These are phyloP conservation scores for Amanita rimosa DNA, from an alignment of 768 basidiomycete genomes.

Conservation along the genomic window DNA sequence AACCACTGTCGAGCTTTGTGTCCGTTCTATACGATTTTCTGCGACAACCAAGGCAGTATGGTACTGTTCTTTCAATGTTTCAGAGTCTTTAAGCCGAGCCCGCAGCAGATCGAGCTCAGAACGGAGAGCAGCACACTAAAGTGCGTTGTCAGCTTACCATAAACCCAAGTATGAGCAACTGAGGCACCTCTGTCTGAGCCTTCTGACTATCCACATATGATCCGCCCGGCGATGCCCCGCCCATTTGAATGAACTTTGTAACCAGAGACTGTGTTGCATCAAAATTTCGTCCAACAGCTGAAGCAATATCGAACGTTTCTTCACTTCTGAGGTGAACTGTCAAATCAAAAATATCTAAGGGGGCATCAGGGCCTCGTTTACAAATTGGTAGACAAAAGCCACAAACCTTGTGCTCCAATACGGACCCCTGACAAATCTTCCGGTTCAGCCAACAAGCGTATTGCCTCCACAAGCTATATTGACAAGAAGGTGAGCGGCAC, in stretches of 20 bases:
- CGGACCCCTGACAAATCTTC: slow-evolving; percentile 35
- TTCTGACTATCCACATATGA: slow-evolving; percentile 37
- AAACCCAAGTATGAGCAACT: not conserved
- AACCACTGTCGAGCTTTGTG: slow-evolving; percentile 41
- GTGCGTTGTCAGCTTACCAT: slow-evolving; percentile 8
- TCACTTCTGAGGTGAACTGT: slow-evolving; percentile 28
- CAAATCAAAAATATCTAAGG: slow-evolving; percentile 36
- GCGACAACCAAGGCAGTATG: slow-evolving; percentile 39
- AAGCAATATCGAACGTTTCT: slow-evolving; percentile 23
- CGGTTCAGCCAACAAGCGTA: slow-evolving; percentile 44
- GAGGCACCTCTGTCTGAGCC: slow-evolving; percentile 45
- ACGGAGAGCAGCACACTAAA: slow-evolving; percentile 44
- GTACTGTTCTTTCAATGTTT: slow-evolving; percentile 36
- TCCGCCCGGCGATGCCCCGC: slow-evolving; percentile 25
- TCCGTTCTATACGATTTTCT: slow-evolving; percentile 53
- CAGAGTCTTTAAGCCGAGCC: slow-evolving; percentile 36
- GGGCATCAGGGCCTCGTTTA: slow-evolving; percentile 1
- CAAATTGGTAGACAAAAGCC: slow-evolving; percentile 3
- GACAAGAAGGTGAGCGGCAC: slow-evolving; percentile 1
- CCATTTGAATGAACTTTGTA: slow-evolving; percentile 40
- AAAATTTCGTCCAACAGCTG: slow-evolving; percentile 42
- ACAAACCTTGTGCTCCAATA: slow-evolving; percentile 30
- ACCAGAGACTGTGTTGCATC: slow-evolving; percentile 51
- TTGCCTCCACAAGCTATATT: slow-evolving; percentile 51
- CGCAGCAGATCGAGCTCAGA: slow-evolving; percentile 45